A percentile compares a stretch with the other conserved stretches of the same genome.
These are phyloP conservation scores for Avicennia marina DNA, from an alignment of 257 asterid species.

Conservation along the genomic window DNA sequence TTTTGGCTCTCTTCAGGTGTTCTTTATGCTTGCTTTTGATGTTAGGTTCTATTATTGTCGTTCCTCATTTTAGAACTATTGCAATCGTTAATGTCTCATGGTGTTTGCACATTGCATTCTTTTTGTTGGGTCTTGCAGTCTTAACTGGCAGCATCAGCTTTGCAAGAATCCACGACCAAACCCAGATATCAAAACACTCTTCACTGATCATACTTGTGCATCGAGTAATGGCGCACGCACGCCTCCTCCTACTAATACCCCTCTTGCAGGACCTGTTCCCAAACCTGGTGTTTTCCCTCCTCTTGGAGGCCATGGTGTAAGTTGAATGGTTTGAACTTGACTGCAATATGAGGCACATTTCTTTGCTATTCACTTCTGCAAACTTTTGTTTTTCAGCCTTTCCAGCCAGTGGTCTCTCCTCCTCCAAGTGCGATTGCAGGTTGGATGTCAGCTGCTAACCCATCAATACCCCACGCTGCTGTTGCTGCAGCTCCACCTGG, in stretches of 20 bases:
- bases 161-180: conserved; percentile 98
- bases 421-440: conserved; percentile 90
- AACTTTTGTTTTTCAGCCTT: conserved; percentile 29
- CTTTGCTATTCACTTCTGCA: conserved; percentile 1
- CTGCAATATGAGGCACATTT: conserved; percentile 9
- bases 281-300: conserved; percentile 69
- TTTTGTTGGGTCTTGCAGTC: conserved; percentile 49
- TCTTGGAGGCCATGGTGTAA: conserved; percentile 87
- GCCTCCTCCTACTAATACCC: conserved; percentile 68
- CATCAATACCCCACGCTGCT: conserved; percentile 46
- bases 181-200: conserved; percentile 95
- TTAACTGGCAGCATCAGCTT: conserved; percentile 99
- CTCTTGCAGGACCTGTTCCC: conserved; percentile 75
- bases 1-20: background rate
- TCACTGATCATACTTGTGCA: conserved; percentile 82
- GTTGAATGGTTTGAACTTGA: conserved; percentile 21
- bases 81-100: conserved; percentile 4
- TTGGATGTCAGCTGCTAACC: conserved; percentile 88
- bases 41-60: background rate
- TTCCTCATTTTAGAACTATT: background rate
- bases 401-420: conserved; percentile 60
- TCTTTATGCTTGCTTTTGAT: background rate
- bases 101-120: conserved; percentile 16
- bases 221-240: conserved; percentile 78
- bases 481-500: conserved; percentile 58